A percentile compares a stretch with the other conserved stretches of the same genome.
phyloP scores from a whole-genome alignment of 768 basidiomycete species.

The Boletus coccyginus region DNA sequence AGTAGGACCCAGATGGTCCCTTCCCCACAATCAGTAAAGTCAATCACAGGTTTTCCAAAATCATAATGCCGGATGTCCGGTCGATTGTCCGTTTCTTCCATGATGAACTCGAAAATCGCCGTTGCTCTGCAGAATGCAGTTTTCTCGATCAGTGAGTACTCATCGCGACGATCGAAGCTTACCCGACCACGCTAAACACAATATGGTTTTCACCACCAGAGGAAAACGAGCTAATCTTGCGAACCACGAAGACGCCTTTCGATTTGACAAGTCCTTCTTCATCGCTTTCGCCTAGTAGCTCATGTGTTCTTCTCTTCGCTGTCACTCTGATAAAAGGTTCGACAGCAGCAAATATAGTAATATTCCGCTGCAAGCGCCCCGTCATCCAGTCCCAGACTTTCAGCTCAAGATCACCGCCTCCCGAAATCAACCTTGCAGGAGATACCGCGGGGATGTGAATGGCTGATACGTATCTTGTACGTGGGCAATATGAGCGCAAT shows the following conservation, averaged over 20 bases:
- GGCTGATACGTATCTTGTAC: conserved; percentile 74
- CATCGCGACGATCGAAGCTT: conserved; percentile 20
- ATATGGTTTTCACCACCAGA: conserved; percentile 39
- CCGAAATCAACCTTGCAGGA: conserved; percentile 63
- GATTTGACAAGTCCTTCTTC: conserved; percentile 12
- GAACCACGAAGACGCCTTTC: conserved; percentile 50
- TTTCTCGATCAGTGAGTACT: neutral
- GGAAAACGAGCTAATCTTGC: conserved; percentile 49
- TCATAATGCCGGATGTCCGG: conserved; percentile 40
- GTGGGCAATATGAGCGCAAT: neutral
- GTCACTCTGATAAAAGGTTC: conserved; percentile 45
- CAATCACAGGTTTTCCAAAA: conserved; percentile 57
- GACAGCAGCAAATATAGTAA: conserved; percentile 49
- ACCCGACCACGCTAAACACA: conserved; percentile 77
- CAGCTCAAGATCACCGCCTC: conserved; percentile 79
- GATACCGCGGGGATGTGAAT: conserved; percentile 60
- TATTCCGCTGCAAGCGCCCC: conserved; percentile 50
- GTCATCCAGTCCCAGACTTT: conserved; percentile 80
- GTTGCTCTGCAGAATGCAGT: conserved; percentile 47
- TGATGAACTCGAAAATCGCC: conserved; percentile 56
- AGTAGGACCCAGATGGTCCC: conserved; percentile 45
- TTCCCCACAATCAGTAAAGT: conserved; percentile 45
- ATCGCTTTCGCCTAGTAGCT: conserved; percentile 29
- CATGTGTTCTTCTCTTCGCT: conserved; percentile 29
- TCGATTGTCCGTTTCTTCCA: conserved; percentile 24